Base-by-base conservation (phyloP, 805 yeast genomes). In the Wickerhamiella brachini region DNA sequence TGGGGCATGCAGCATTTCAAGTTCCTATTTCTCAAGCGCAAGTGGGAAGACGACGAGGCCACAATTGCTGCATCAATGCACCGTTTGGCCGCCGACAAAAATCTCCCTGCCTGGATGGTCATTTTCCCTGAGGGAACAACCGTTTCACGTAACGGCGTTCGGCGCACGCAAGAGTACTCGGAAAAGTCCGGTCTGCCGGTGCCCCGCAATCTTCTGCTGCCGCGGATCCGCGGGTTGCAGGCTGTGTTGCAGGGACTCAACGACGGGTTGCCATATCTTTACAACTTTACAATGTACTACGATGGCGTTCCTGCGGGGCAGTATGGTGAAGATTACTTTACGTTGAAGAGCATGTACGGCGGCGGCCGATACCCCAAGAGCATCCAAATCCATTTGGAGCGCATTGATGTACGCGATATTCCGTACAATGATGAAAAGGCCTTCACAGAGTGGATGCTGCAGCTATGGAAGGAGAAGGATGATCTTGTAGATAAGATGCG, bases 121-220 rank as follows among this genome's bases (percentile, higher is more conserved):
- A 65, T 93, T 24, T 93, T 83, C 67, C 98, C 98, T 1, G 98
- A 93, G 65, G 98, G 98, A 5, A 93, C 98, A 0, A 93, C 87
- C 53, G 68, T 84, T 50, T 80, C 93, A 39, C 72, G 71, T 5
- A 74, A 77, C 53, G 86, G 95, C 1, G 72, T 78, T 47, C 67
- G 59, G 2, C 76, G 77, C 52, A 78, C 89, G 8, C 71, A 70
- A 17, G 70, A 63, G 7, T 93, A 71, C 66, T 83, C 87, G 20
- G 66, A 64, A 5, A 76, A 80, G 55, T 62, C 72, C 22, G 61
- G 58, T 18, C 39, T 60, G 20, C 73, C 71, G 15, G 69, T 68
- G 37, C 71, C 76, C 7, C 71, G 74, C 42, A 80, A 86, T 63
- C 78, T 85, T 13, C 70, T 93, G 54, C 66, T 88, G n/a, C 98